Conservation (phyloP, 495 filamentous ascomycete species). For the Oleoguttula mirabilis region DNA sequence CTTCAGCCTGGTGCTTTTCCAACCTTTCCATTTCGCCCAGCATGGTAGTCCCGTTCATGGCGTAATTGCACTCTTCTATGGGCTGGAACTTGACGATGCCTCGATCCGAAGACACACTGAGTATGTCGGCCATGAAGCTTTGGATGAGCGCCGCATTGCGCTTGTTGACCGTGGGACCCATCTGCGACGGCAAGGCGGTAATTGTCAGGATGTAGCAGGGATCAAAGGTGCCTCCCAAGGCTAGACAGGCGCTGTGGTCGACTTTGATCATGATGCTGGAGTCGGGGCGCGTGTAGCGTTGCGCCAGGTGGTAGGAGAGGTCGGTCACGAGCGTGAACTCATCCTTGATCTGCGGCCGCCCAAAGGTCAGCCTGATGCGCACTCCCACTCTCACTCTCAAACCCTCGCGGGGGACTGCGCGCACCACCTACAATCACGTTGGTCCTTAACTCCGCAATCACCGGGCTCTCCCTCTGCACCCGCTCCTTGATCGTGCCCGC, state of each 20-base stretch:
- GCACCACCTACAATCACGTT: constrained; percentile 58
- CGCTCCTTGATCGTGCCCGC: constrained; percentile 42
- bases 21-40: constrained; percentile 54
- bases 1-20: constrained; percentile 33
- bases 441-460: constrained; percentile 72
- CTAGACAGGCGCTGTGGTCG: constrained; percentile 60
- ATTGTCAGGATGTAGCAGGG: constrained; percentile 74
- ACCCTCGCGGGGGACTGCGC: too few species aligned
- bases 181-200: constrained; percentile 51
- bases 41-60: constrained; percentile 55
- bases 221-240: constrained; percentile 61
- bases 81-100: constrained; percentile 63
- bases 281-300: constrained; percentile 59
- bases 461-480: constrained; percentile 51
- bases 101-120: constrained; percentile 49
- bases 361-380: too few species aligned
- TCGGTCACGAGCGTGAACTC: constrained; percentile 59
- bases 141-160: constrained; percentile 69
- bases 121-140: constrained; percentile 50
- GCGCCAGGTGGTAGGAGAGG: constrained; percentile 55
- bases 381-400: too few species aligned
- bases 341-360: constrained; percentile 49
- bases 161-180: constrained; percentile 68
- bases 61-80: constrained; percentile 56
- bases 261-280: constrained; percentile 60